Evolutionary conservation across 208 protist species (phyloP).

Genomic region (Naegleria fowleri): DNA sequence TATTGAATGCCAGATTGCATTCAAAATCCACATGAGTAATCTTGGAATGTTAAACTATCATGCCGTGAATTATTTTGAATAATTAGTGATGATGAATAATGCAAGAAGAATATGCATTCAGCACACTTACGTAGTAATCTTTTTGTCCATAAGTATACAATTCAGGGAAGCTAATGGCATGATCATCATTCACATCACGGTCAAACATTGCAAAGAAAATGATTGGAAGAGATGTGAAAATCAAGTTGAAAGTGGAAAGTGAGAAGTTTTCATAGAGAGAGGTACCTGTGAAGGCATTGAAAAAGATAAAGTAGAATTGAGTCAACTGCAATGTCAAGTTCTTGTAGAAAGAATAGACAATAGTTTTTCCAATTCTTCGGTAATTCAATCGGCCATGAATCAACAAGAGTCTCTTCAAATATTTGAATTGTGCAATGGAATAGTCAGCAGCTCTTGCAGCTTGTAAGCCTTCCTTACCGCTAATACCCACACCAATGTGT

Average conservation of each 20-base stretch:
- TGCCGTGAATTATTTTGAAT: no score
- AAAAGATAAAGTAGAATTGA: constrained; percentile 59
- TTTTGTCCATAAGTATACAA: constrained; percentile 35
- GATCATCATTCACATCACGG: constrained; percentile 48
- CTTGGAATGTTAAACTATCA: constrained; percentile 30
- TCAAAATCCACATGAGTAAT: constrained; percentile 35
- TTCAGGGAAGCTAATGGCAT: constrained; percentile 34
- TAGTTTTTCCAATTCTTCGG: constrained; percentile 47
- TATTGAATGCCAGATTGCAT: constrained; percentile 35
- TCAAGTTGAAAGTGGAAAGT: constrained; percentile 57
- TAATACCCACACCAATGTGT: constrained; percentile 69
- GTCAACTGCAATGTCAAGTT: constrained; percentile 55
- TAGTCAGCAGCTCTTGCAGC: constrained; percentile 60
- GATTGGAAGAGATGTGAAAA: constrained; percentile 68
- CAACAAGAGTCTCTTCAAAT: constrained; percentile 44
- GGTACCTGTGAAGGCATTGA: constrained; percentile 42
- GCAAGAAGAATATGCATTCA: background rate
- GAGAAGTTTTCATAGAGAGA: constrained; percentile 35
- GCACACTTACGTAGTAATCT: background rate
- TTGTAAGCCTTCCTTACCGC: constrained; percentile 64
- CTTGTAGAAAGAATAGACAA: constrained; percentile 67
- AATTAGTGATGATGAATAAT: background rate
- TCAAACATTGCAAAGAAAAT: constrained; percentile 67
- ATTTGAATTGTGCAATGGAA: constrained; percentile 56
- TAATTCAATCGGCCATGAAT: constrained; percentile 53